Evolutionary conservation across 2,329 filamentous ascomycete genomes (phyloP).

Genomic region (Peltaster fructicola): DNA sequence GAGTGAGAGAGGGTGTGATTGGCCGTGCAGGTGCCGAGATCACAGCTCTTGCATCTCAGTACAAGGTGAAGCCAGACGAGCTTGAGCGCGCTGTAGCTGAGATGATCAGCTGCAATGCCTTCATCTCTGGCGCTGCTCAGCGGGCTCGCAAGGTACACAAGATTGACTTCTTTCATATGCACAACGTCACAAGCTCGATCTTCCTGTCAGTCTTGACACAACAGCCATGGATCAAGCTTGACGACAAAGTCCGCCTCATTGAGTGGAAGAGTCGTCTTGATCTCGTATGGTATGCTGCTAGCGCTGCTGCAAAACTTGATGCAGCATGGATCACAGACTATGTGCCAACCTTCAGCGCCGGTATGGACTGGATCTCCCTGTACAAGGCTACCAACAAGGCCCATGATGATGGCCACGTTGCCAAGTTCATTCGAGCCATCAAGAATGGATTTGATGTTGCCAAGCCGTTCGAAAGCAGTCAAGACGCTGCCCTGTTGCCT

Average conservation of each 20-base stretch:
- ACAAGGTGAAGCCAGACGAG: constrained; percentile 30
- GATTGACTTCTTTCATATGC: constrained; percentile 72
- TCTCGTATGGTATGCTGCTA: constrained; percentile 54
- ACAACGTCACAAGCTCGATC: constrained; percentile 60
- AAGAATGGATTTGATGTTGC: constrained; percentile 42
- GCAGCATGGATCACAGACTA: constrained; percentile 48
- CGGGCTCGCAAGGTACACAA: constrained; percentile 47
- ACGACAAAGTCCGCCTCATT: constrained; percentile 50
- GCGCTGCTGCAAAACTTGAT: constrained; percentile 40
- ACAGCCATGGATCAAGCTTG: constrained; percentile 40
- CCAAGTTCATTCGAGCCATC: constrained; percentile 57
- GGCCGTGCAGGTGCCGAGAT: constrained; percentile 45
- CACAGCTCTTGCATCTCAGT: constrained; percentile 41
- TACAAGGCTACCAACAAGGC: too few species aligned
- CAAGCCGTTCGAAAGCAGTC: constrained; percentile 27
- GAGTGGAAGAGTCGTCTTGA: constrained; percentile 70
- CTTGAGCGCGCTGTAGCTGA: constrained; percentile 41
- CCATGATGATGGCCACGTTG: constrained; percentile 76
- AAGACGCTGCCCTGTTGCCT: constrained; percentile 26
- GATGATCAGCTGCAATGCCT: constrained; percentile 51
- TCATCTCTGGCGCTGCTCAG: constrained; percentile 44
- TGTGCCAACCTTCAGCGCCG: constrained; percentile 27
- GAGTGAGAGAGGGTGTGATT: constrained; percentile 52
- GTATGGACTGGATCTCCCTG: too few species aligned
- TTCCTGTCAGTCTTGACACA: constrained; percentile 49